Conservation (phyloP, 2,329 filamentous ascomycete species). For the Apiospora pterosperma region DNA sequence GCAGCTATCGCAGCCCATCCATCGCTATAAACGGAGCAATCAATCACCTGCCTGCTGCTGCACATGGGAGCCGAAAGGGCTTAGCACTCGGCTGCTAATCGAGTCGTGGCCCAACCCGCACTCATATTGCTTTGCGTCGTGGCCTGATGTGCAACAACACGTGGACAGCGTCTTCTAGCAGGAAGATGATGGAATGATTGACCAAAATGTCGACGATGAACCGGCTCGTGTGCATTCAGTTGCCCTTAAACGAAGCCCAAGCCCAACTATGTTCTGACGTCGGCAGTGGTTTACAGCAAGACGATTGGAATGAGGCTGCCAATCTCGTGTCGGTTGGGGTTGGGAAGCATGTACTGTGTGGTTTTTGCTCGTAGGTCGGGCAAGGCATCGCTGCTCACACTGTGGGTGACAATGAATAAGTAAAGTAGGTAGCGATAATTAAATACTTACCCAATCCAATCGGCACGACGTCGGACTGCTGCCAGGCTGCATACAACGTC, state of each 20-base stretch:
- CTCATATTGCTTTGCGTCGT: neutral
- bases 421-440: no score
- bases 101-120: conserved; percentile 2
- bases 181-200: conserved; percentile 4
- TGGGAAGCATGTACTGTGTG: neutral
- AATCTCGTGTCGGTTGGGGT: neutral
- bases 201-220: neutral
- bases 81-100: neutral
- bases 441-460: no score
- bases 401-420: neutral
- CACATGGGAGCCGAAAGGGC: neutral
- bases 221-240: neutral
- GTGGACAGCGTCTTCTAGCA: neutral
- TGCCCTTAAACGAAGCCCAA: no score
- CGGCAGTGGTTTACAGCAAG: neutral
- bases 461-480: neutral
- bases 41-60: neutral
- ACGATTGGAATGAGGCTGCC: neutral
- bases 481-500: neutral
- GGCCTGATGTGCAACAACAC: conserved; percentile 1
- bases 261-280: no score
- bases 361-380: no score
- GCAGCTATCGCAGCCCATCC: neutral
- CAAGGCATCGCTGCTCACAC: no score
- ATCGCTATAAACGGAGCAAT: neutral